Evolutionary conservation across 1,284 basidiomycete species (phyloP).

Genomic region (Sanguinoderma infundibulare): DNA sequence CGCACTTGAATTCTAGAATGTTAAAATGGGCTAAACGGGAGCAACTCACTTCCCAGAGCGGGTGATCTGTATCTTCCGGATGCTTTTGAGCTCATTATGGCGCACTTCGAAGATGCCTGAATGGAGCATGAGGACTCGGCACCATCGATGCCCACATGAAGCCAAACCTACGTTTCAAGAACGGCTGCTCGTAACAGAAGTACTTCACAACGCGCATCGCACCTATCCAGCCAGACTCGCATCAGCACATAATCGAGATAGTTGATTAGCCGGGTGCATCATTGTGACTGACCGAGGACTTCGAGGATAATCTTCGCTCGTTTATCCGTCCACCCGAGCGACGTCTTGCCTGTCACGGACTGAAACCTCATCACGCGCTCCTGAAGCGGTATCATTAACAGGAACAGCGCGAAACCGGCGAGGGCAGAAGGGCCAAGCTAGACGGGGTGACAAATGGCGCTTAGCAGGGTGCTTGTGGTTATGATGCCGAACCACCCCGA

Average conservation of each 20-base stretch:
- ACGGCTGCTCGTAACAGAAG: slow-evolving; percentile 73
- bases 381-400: slow-evolving; percentile 73
- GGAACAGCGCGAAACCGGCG: slow-evolving; percentile 77
- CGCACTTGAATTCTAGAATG: no score
- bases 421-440: slow-evolving; percentile 79
- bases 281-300: slow-evolving; percentile 53
- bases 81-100: slow-evolving; percentile 56
- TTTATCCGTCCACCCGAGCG: slow-evolving; percentile 74
- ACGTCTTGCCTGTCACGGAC: slow-evolving; percentile 61
- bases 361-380: slow-evolving; percentile 72
- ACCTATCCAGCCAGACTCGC: slow-evolving; percentile 36
- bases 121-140: background rate
- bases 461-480: background rate
- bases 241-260: background rate
- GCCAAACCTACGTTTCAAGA: slow-evolving; percentile 54
- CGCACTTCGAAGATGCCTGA: slow-evolving; percentile 60
- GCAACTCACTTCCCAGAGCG: slow-evolving; percentile 60
- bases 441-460: background rate
- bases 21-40: no score
- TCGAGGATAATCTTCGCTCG: slow-evolving; percentile 72
- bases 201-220: slow-evolving; percentile 81
- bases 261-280: background rate
- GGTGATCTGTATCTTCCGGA: slow-evolving; percentile 62
- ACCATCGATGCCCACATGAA: background rate
- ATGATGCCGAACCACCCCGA: background rate